Conservation (phyloP, 306 rosid species). For the Prosopis cineraria region DNA sequence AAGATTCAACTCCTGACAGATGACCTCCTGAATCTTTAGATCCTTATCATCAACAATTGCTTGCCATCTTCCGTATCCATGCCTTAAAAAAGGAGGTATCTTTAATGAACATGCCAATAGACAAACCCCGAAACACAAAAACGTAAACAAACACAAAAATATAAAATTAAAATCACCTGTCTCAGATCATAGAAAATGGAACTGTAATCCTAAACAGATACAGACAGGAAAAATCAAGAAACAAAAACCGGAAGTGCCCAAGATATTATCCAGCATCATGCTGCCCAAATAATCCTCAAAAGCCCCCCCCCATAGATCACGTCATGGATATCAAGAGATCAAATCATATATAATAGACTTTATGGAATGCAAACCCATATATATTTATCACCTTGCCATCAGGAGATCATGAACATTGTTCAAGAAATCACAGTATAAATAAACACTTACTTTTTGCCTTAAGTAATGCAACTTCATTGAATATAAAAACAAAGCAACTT, state of each 20-base stretch:
- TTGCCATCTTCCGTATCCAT: slow-evolving; percentile 99
- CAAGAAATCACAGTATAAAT: slow-evolving; percentile 18
- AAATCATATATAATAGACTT: background rate
- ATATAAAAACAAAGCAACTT: slow-evolving; percentile 32
- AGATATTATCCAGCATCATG: background rate
- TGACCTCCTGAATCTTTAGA: slow-evolving; percentile 82
- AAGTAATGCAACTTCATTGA: background rate
- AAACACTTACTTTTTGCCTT: background rate
- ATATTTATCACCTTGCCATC: slow-evolving; percentile 8
- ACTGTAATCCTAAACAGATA: background rate
- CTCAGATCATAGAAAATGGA: slow-evolving; percentile 16
- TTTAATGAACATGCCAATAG: slow-evolving; percentile 22
- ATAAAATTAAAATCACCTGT: background rate
- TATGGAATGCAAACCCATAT: background rate
- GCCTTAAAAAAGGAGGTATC: slow-evolving; percentile 53
- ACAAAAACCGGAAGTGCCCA: background rate
- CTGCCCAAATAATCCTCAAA: background rate
- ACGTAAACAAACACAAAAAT: slow-evolving; percentile 19
- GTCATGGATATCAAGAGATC: background rate
- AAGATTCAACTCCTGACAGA: slow-evolving; percentile 96
- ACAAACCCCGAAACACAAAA: slow-evolving; percentile 23
- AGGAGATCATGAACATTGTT: slow-evolving; percentile 10
- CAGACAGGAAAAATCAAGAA: background rate
- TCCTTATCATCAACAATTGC: slow-evolving; percentile 94
- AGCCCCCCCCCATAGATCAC: background rate